Evolutionary conservation across 1,284 basidiomycete genomes (phyloP).

Genomic region (Apiotrichum laibachii): DNA sequence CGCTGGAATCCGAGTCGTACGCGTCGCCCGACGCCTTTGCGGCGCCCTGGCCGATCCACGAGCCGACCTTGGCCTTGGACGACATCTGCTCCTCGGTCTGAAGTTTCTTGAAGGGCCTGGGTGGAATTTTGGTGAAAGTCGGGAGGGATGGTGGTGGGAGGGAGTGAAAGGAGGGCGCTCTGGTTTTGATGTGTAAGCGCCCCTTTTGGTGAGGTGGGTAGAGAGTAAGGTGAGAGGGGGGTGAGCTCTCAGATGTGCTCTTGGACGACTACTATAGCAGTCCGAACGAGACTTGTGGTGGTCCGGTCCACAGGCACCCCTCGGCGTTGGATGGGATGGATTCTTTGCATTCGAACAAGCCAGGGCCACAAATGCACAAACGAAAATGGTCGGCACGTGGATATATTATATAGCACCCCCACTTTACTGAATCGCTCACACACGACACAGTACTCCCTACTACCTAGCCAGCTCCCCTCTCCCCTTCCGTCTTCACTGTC

Average conservation of each 20-base stretch:
- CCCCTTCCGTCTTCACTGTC: neutral
- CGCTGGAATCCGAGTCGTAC: constrained; percentile 39
- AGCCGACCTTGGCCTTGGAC: constrained; percentile 46
- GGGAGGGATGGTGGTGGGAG: neutral
- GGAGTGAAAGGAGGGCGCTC: neutral
- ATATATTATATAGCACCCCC: neutral
- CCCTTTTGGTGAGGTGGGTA: neutral
- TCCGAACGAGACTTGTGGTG: neutral
- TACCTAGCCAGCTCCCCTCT: neutral
- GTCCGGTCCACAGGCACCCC: neutral
- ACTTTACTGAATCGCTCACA: too few relatives aligned
- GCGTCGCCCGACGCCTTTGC: constrained; percentile 26
- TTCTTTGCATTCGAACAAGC: neutral
- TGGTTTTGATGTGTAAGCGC: neutral
- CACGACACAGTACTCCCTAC: too few relatives aligned
- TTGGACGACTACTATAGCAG: neutral
- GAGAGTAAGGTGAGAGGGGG: neutral
- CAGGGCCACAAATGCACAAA: neutral
- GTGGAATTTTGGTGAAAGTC: constrained; percentile 1
- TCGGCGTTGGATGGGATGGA: too few relatives aligned
- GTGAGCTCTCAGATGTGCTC: neutral
- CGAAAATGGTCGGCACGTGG: neutral
- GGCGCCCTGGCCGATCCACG: constrained; percentile 41
- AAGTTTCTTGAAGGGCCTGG: constrained; percentile 37
- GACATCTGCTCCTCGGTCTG: constrained; percentile 43